Conservation (phyloP, 768 basidiomycete genomes). For the Boletus vinaceobasis region DNA sequence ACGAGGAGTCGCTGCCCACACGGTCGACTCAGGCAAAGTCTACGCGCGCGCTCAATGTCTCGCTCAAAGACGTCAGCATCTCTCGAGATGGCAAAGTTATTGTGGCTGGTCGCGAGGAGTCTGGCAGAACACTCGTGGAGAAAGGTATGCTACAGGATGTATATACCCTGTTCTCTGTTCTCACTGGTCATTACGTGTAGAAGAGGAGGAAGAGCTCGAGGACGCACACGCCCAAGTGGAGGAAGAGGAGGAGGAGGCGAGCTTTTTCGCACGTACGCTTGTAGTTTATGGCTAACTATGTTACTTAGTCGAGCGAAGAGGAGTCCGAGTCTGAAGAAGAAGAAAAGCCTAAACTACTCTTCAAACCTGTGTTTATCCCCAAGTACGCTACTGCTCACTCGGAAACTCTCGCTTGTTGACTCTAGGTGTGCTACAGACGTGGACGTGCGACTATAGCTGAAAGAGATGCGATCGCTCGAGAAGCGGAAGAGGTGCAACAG, state of each 20-base stretch:
- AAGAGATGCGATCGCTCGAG: conserved; percentile 61
- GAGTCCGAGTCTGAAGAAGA: conserved; percentile 75
- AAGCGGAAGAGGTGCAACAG: conserved; percentile 71
- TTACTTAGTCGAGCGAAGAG: conserved; percentile 78
- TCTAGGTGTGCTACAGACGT: conserved; percentile 45
- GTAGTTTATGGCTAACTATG: conserved; percentile 15
- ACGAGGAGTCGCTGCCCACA: conserved; percentile 43
- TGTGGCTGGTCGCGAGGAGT: conserved; percentile 75
- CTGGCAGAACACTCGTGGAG: conserved; percentile 67
- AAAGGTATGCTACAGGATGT: conserved; percentile 36
- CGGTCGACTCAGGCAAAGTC: conserved; percentile 33
- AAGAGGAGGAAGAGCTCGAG: conserved; percentile 38
- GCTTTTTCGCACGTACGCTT: conserved; percentile 14
- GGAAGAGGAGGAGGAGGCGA: conserved; percentile 38
- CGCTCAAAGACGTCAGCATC: conserved; percentile 77
- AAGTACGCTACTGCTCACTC: conserved; percentile 56
- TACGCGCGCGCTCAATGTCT: conserved; percentile 62
- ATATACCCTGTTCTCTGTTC: conserved; percentile 5
- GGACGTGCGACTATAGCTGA: conserved; percentile 72
- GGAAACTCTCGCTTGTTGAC: conserved; percentile 1
- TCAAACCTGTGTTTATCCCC: conserved; percentile 91
- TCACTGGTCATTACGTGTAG: conserved; percentile 7
- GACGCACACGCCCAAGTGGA: conserved; percentile 41
- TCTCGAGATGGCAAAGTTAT: conserved; percentile 78
- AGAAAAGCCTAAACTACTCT: conserved; percentile 68